Base-by-base conservation (phyloP, 2,329 filamentous ascomycete species). In the Phaeoacremonium minimum region DNA sequence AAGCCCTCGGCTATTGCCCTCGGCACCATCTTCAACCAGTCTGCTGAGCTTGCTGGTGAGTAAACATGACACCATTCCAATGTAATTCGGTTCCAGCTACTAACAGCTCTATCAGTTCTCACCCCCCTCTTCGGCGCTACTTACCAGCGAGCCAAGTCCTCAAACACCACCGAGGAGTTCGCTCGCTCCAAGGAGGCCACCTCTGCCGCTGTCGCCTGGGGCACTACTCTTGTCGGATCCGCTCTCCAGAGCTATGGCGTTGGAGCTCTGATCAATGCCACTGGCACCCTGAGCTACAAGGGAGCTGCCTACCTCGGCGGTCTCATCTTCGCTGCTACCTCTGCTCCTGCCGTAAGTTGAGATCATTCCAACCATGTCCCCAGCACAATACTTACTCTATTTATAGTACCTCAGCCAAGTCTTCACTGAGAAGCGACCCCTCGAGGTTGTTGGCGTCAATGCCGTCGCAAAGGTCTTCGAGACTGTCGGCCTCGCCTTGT, bases 1-100 rank as follows among this genome's bases (percentile, higher is more conserved):
- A 97, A 96, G 84, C 93, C 93, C 53, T 96, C 90, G 59, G 91
- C 93, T 57, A 95, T 98, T 60, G 93, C 91, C 58, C 80, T 97
- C 57, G 93, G 93, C 69, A 93, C 90, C 46, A 71, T 89, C 65
- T 98, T 96, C 82, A 96, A 86, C 77, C 91, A 98, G 71, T 83
- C 83, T 55, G 76, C 88, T 55, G 93, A 93, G 58, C 82, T 93
- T 47, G 90, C 87, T 46, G 53, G 61, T 64, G 54, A 36, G 60
- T 51, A 26, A n/a, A n/a, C n/a, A n/a, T n/a, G n/a, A n/a, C n/a
- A n/a, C n/a, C n/a, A n/a, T n/a, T n/a, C n/a, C n/a, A n/a, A n/a
- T n/a, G n/a, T n/a, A n/a, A n/a, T n/a, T n/a, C n/a, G n/a, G n/a
- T n/a, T n/a, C n/a, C n/a, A n/a, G n/a, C n/a, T n/a, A n/a, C n/a